Evolutionary conservation across 2,329 filamentous ascomycete species (phyloP).

Genomic region (Pseudogymnoascus sp.): DNA sequence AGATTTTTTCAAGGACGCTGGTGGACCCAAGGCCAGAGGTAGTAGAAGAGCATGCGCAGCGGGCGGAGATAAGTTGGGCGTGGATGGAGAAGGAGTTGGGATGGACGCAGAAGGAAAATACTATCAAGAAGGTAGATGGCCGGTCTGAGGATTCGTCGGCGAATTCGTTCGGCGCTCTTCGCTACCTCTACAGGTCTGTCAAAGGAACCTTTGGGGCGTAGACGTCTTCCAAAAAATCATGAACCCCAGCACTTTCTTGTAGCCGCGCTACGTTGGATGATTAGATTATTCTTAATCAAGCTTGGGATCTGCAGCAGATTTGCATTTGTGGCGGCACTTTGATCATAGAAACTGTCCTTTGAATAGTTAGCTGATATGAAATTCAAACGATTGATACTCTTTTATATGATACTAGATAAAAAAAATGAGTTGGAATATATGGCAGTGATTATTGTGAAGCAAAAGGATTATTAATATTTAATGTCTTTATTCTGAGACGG

Average conservation of each 20-base stretch:
- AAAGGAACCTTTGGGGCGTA: no score
- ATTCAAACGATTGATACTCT: background rate
- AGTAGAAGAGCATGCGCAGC: constrained; percentile 43
- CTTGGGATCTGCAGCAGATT: background rate
- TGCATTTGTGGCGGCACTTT: background rate
- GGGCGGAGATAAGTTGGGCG: constrained; percentile 45
- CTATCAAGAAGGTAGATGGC: no score
- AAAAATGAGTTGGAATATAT: background rate
- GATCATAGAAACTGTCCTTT: background rate
- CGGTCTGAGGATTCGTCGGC: no score
- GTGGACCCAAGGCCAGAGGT: constrained; percentile 36
- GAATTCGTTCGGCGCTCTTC: no score
- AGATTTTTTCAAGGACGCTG: constrained; percentile 51
- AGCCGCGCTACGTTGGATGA: background rate
- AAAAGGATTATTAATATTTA: background rate
- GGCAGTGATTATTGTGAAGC: background rate
- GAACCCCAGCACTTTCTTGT: background rate
- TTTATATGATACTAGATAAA: background rate
- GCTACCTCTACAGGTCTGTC: no score
- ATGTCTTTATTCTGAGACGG: background rate
- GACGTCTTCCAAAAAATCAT: background rate
- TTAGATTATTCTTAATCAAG: background rate
- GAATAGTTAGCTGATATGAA: background rate
- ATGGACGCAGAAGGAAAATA: no score
- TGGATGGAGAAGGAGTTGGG: constrained; percentile 30